Base-by-base conservation (phyloP, 148 eudicot species). In the Dianthus caryophyllus region DNA sequence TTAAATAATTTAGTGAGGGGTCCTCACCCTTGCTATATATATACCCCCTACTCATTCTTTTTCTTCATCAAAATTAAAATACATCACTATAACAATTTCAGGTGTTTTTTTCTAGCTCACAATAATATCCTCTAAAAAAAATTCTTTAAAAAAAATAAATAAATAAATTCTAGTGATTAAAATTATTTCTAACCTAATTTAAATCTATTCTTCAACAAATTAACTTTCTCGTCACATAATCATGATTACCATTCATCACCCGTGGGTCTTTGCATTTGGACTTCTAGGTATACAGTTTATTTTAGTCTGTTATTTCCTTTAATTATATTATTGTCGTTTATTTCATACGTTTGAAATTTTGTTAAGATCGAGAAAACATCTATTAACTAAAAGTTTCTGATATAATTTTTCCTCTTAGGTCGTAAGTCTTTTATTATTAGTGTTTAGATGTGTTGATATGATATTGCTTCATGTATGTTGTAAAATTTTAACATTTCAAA, bases 191-290 rank as follows among this genome's bases (percentile, higher is more conserved):
- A 31, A 31, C n/a, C 44, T 33, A 59, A 59, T 18, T 59, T 59
- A 31, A n/a, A 9, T 30, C 31, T 54, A 25, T 1, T 31, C 22
- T 31, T 5, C 11, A 5, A 1, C 14, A 0, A 59, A 26, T 9
- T 54, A 24, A 59, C n/a, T 20, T 59, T 59, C 22, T 17, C 17
- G 20, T 50, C 9, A 6, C 31, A 2, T 25, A 55, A 15, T 5
- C 59, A 55, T 55, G 59, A 25, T 55, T 55, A 55, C 59, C 14
- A 55, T 55, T 26, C 75, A 78, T 57, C 78, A 78, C 47, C 82
- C 82, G 22, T 81, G 80, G 83, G 84, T 86, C 51, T 83, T 87
- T 71, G 84, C 72, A 46, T 87, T 85, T 69, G 96, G 96, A 70
- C 77, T 90, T 59, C 68, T 90, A 64, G 96, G 96, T 90, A 85